phyloP scores from a whole-genome alignment of 441 rosid species.

The Biscutella laevigata region DNA sequence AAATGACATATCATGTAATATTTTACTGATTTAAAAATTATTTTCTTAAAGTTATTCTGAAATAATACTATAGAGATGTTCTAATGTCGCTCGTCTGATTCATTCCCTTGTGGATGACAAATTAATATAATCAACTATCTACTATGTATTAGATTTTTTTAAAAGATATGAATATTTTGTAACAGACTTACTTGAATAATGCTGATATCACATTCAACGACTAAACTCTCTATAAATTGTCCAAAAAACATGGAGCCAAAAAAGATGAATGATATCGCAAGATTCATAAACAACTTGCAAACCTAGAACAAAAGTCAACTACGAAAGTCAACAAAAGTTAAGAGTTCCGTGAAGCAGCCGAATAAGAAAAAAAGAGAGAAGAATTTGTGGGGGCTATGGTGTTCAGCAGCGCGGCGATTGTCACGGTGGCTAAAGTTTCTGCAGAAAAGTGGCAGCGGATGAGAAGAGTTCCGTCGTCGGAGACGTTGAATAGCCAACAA shows the following conservation, averaged over 20 bases:
- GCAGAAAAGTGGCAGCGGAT: constrained; percentile 39
- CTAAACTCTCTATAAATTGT: neutral
- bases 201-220: neutral
- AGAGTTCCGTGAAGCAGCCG: neutral
- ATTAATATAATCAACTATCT: too few species aligned
- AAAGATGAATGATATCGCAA: neutral
- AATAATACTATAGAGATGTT: too few species aligned
- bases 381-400: constrained; percentile 32
- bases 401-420: constrained; percentile 37
- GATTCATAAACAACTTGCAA: neutral
- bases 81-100: too few species aligned
- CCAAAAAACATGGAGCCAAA: neutral
- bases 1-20: too few species aligned
- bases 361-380: neutral
- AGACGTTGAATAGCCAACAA: constrained; percentile 40
- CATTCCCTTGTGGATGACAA: too few species aligned
- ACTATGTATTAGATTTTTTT: too few species aligned
- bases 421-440: constrained; percentile 41
- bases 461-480: constrained; percentile 31
- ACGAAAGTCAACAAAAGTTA: neutral
- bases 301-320: neutral
- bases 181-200: neutral
- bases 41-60: too few species aligned
- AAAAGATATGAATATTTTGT: too few species aligned
- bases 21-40: too few species aligned